A percentile compares a stretch with the other conserved stretches of the same genome.
Conservation (phyloP, 306 rosid genomes). For the Arachis stenosperma region DNA sequence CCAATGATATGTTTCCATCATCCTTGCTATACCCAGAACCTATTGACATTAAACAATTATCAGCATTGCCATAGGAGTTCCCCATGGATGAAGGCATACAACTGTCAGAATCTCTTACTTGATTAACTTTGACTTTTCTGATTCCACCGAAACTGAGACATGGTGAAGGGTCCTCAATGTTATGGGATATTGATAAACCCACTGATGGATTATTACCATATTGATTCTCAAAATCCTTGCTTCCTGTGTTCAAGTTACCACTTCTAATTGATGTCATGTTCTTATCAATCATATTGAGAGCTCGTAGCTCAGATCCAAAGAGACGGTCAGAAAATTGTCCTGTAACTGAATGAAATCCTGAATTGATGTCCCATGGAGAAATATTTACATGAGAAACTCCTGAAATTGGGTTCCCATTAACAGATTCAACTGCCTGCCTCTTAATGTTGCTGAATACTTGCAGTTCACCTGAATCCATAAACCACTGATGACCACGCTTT, state of each 20-base stretch:
- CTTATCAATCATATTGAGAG: conserved; percentile 70
- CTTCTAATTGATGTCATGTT: conserved; percentile 57
- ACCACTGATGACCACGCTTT: conserved; percentile 88
- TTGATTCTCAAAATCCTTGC: conserved; percentile 69
- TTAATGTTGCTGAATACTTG: conserved; percentile 57
- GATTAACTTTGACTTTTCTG: conserved; percentile 93
- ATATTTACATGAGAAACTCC: conserved; percentile 62
- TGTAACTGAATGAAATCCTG: conserved; percentile 78
- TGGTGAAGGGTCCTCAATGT: conserved; percentile 67
- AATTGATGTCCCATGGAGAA: conserved; percentile 70
- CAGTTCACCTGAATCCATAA: conserved; percentile 65
- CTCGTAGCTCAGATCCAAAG: conserved; percentile 73
- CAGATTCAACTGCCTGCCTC: conserved; percentile 81
- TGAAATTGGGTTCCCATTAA: conserved; percentile 59
- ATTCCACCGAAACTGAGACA: conserved; percentile 78
- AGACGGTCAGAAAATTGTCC: conserved; percentile 71
- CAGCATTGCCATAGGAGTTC: conserved; percentile 57
- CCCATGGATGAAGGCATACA: conserved; percentile 62
- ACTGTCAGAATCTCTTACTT: conserved; percentile 83
- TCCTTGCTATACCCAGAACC: conserved; percentile 56
- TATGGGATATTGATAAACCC: conserved; percentile 73
- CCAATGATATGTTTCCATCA: conserved; percentile 60
- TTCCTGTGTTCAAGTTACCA: conserved; percentile 65
- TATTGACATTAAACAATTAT: conserved; percentile 51
- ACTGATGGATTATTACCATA: conserved; percentile 64